Evolutionary conservation across 495 filamentous ascomycete genomes (phyloP), one percentile per base, ranked within the genome.

Genomic region (Baudoinia panamericana): DNA sequence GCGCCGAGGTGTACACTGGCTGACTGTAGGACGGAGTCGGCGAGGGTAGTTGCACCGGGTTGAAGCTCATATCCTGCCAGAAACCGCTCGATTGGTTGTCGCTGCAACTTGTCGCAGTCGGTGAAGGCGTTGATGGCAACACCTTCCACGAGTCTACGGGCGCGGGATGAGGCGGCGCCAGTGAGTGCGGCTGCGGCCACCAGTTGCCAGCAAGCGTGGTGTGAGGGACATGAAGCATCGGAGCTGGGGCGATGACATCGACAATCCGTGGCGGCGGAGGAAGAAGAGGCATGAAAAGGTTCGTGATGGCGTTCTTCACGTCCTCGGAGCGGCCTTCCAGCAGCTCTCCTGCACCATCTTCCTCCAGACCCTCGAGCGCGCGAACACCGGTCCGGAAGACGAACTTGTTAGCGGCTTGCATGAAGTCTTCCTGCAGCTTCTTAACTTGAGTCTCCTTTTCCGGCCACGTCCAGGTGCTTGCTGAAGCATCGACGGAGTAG

Each of bases 351-450:
- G 82, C 84, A 41, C 90, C 90, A 57, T 95, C 92, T 63, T 99
- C 90, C 68, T 99, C 90, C 41, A 96, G 63, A 34, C 90, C 90
- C 63, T 99, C 90, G 41, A 99, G 69, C 26, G 88, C 90, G 49
- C 82, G 78, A 45, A 80, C 85, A 50, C 82, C 75, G 21, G 90
- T 86, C 51, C 86, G 76, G 65, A 84, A 99, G 53, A 99, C 87
- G 58, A 90, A 99, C 64, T 80, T 86, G 72, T 99, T 99, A 65
- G 85, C 80, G 31, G 87, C 82, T 64, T 99, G 90, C 42, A 95
- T 75, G 57, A 99, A 96, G 51, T 95, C 84, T 41, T 95, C 90
- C 58, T 96, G 92, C 39, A 99, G 65, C 66, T 93, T 94, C 79
- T 94, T 95, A 64, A 93, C 66, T 58, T 96, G 88, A 48, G 73